Conservation (phyloP, 805 yeast genomes). For the Blastobotrys attinorum region DNA sequence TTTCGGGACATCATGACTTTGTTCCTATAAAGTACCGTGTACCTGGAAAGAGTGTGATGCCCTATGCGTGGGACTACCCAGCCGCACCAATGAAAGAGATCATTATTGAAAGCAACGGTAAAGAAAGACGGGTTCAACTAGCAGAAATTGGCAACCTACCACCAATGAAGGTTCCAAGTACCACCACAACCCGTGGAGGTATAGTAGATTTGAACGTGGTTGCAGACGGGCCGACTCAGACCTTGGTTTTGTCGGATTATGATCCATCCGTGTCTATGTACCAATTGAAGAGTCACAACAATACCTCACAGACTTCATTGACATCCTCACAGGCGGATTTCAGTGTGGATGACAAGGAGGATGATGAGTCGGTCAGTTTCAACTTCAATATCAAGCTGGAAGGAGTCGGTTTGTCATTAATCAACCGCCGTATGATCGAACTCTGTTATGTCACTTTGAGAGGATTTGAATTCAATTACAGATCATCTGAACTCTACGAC, state of each 20-base stretch:
- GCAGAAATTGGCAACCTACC: conserved; percentile 89
- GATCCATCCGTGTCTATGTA: conserved; percentile 73
- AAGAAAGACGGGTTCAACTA: conserved; percentile 70
- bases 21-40: conserved; percentile 73
- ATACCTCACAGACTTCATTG: conserved; percentile 15
- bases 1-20: conserved; percentile 47
- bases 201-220: conserved; percentile 85
- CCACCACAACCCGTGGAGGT: conserved; percentile 27
- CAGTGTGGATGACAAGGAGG: conserved; percentile 30
- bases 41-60: conserved; percentile 92
- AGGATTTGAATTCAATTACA: conserved; percentile 74
- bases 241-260: conserved; percentile 74
- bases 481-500: conserved; percentile 78
- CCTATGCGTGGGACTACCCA: conserved; percentile 97
- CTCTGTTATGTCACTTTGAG: conserved; percentile 73
- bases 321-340: conserved; percentile 14
- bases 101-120: conserved; percentile 59
- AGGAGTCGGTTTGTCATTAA: conserved; percentile 82
- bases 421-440: conserved; percentile 65
- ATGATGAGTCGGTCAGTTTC: conserved; percentile 46
- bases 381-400: conserved; percentile 52
- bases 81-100: conserved; percentile 80
- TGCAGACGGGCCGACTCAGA: conserved; percentile 94
- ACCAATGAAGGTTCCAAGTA: conserved; percentile 69
- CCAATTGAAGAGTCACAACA: conserved; percentile 37